Conservation (phyloP, 2,329 filamentous ascomycete genomes). For the Trichophyton rubrum region DNA sequence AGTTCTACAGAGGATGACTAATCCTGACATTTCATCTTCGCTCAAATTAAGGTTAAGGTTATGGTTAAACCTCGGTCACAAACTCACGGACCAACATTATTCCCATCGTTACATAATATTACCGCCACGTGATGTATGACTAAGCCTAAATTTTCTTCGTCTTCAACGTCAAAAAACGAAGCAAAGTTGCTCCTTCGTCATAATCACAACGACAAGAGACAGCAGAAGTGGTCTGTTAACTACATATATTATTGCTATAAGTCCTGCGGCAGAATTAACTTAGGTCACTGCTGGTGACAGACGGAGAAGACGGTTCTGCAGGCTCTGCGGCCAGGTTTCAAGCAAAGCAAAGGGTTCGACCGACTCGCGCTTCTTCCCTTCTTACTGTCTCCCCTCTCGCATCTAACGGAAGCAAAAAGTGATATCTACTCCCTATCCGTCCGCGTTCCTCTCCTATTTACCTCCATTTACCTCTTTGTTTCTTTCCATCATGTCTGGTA, state of each 20-base stretch:
- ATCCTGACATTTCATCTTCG: too few species aligned
- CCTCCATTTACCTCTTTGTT: constrained; percentile 20
- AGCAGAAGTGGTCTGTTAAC: not conserved
- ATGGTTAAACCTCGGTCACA: too few species aligned
- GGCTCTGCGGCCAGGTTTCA: not conserved
- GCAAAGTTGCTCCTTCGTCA: not conserved
- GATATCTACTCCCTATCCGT: constrained; percentile 22
- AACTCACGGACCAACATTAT: too few species aligned
- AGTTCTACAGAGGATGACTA: too few species aligned
- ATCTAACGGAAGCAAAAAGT: constrained; percentile 28
- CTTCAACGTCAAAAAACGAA: not conserved
- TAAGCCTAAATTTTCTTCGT: too few species aligned
- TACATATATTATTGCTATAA: not conserved
- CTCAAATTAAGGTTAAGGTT: too few species aligned
- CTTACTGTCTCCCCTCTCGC: constrained; percentile 17
- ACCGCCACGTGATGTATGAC: too few species aligned
- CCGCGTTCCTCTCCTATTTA: constrained; percentile 18
- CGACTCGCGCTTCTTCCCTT: constrained; percentile 17
- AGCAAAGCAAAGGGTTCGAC: constrained; percentile 26
- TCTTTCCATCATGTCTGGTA: constrained; percentile 46
- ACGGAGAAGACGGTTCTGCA: not conserved
- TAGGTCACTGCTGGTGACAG: not conserved
- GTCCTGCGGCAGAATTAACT: not conserved
- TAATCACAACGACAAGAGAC: not conserved
- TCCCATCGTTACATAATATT: too few species aligned